Evolutionary conservation across 768 basidiomycete genomes (phyloP).

Genomic region (Russula sp.): DNA sequence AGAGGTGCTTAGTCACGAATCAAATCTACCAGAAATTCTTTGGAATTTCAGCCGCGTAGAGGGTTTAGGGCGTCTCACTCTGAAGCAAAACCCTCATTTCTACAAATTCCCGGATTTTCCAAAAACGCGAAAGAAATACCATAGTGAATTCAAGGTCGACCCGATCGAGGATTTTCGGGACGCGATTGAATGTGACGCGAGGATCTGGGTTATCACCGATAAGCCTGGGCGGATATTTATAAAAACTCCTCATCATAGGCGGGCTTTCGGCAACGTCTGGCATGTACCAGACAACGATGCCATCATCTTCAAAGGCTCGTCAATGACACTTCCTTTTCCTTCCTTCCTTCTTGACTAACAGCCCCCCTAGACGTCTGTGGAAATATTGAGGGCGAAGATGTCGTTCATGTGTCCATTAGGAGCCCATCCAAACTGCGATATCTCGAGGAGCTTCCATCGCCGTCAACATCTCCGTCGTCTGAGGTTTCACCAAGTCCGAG

Average conservation of each 20-base stretch:
- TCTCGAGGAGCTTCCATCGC: neutral
- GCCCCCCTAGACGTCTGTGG: conserved; percentile 9
- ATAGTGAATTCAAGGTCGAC: too few relatives aligned
- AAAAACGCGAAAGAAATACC: too few relatives aligned
- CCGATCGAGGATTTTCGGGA: conserved; percentile 5
- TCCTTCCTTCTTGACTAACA: neutral
- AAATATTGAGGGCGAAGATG: conserved; percentile 10
- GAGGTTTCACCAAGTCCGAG: neutral
- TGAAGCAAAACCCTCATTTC: conserved; percentile 21
- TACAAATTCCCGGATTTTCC: conserved; percentile 4
- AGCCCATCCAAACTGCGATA: neutral
- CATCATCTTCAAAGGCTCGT: conserved; percentile 16
- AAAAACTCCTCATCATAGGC: neutral
- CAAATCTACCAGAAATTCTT: neutral
- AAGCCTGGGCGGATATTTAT: conserved; percentile 11
- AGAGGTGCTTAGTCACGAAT: neutral
- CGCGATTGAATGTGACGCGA: too few relatives aligned
- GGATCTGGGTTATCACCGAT: conserved; percentile 13
- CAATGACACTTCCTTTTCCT: neutral
- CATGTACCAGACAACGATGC: neutral
- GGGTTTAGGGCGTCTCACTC: conserved; percentile 7
- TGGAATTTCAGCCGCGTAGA: conserved; percentile 16
- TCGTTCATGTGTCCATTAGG: neutral
- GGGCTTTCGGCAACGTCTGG: conserved; percentile 12
- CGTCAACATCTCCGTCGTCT: neutral